Conservation (phyloP, 2,329 filamentous ascomycete species). For the Trichoderma atroviride region DNA sequence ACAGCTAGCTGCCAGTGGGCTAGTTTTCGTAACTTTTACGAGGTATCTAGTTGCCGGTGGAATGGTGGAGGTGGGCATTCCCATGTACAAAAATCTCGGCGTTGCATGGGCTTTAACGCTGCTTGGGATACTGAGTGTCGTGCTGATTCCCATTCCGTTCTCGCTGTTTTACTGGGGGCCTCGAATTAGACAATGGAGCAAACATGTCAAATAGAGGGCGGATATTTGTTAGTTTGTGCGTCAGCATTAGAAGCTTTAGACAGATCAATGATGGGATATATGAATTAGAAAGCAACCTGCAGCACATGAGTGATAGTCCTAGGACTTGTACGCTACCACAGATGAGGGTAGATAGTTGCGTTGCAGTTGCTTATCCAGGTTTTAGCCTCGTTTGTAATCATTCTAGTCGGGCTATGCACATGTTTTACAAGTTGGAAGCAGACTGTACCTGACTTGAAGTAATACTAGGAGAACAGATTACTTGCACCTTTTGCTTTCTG, state of each 20-base stretch:
- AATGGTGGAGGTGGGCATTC: background rate
- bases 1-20: background rate
- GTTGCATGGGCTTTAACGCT: background rate
- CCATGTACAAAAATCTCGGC: background rate
- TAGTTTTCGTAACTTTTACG: constrained; percentile 1
- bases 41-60: background rate
- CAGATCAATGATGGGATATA: background rate
- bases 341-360: background rate
- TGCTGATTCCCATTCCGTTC: background rate
- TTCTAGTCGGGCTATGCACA: background rate
- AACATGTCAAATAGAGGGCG: background rate
- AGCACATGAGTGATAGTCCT: background rate
- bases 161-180: background rate
- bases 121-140: background rate
- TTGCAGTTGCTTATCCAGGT: background rate
- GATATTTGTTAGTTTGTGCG: background rate
- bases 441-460: no score
- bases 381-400: background rate
- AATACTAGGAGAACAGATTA: rapidly evolving
- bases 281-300: background rate
- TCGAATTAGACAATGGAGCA: background rate
- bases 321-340: background rate
- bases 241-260: background rate
- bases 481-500: background rate
- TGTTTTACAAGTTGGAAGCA: background rate